Conservation (phyloP, 2,329 filamentous ascomycete species). For the Coniochaeta hoffmannii region DNA sequence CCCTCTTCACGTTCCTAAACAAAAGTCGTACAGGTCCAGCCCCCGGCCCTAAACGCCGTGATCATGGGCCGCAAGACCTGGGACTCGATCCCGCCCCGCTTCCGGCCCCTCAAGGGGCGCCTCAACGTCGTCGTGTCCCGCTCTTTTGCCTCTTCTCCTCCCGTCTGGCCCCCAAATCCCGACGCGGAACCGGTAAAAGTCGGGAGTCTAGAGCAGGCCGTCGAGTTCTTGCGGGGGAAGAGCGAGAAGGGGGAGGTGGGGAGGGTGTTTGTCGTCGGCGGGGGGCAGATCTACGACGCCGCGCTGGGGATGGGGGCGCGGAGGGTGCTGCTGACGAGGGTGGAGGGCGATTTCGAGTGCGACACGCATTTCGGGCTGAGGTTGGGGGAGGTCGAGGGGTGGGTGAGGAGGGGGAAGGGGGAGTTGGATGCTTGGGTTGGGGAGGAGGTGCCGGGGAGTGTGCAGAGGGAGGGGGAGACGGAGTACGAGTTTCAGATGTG, state of each 20-base stretch:
- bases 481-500: constrained; percentile 69
- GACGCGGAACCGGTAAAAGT: constrained; percentile 49
- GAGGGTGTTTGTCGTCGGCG: constrained; percentile 81
- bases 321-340: constrained; percentile 62
- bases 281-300: constrained; percentile 73
- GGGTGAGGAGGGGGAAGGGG: constrained; percentile 44
- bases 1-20: neutral
- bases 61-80: constrained; percentile 98
- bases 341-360: constrained; percentile 64
- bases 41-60: constrained; percentile 57
- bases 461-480: constrained; percentile 56
- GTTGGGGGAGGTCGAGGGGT: constrained; percentile 37
- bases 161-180: constrained; percentile 28
- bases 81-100: constrained; percentile 74
- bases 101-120: constrained; percentile 72
- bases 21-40: constrained; percentile 17
- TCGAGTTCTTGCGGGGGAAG: constrained; percentile 37
- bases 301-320: constrained; percentile 56
- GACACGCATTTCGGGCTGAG: constrained; percentile 66
- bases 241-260: constrained; percentile 28
- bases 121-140: constrained; percentile 77
- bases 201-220: constrained; percentile 49
- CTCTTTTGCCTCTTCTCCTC: constrained; percentile 22
- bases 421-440: constrained; percentile 59
- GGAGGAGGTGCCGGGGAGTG: constrained; percentile 49